A percentile compares a stretch with the other conserved stretches of the same genome.
These are phyloP conservation scores for Fusarium marasasianum DNA, from an alignment of 2,329 filamentous ascomycete genomes.

Conservation along the genomic window DNA sequence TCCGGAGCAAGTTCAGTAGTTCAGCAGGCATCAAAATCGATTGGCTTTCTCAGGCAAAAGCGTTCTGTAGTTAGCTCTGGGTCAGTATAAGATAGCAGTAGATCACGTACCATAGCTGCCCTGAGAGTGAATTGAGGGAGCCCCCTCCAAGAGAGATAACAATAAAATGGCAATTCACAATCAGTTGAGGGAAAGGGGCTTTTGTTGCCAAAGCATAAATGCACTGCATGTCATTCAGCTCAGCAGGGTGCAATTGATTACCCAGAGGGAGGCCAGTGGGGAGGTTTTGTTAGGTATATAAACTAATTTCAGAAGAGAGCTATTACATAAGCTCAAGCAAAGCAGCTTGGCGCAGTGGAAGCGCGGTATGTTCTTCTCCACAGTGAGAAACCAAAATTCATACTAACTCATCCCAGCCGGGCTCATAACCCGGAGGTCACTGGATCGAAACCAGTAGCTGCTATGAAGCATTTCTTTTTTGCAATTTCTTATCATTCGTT, in stretches of 20 bases:
- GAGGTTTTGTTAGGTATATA: rapidly evolving
- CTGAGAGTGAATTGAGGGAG: background rate
- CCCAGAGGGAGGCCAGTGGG: rapidly evolving
- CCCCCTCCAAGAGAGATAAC: rapidly evolving
- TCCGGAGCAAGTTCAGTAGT: background rate
- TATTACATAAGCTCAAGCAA: constrained; percentile 29
- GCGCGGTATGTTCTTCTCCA: constrained; percentile 26
- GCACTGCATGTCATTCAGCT: rapidly evolving
- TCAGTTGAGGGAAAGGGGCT: rapidly evolving
- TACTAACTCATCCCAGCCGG: constrained; percentile 26
- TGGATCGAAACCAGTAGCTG: constrained; percentile 34
- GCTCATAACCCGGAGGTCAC: constrained; percentile 38
- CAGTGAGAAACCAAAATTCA: background rate
- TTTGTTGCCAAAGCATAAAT: background rate
- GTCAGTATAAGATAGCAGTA: too few species aligned
- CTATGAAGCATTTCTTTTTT: constrained; percentile 9
- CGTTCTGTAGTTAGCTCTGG: too few species aligned
- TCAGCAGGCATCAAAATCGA: too few species aligned
- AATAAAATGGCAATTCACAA: background rate
- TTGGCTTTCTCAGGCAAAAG: too few species aligned
- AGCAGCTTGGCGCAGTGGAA: constrained; percentile 39
- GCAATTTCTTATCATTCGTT: background rate
- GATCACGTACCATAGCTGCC: too few species aligned
- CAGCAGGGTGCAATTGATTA: too few species aligned
- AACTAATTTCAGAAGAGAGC: rapidly evolving